These are phyloP conservation scores for Musa itinerans DNA, from an alignment of 176 grass and related monocot species.

Conservation along the genomic window DNA sequence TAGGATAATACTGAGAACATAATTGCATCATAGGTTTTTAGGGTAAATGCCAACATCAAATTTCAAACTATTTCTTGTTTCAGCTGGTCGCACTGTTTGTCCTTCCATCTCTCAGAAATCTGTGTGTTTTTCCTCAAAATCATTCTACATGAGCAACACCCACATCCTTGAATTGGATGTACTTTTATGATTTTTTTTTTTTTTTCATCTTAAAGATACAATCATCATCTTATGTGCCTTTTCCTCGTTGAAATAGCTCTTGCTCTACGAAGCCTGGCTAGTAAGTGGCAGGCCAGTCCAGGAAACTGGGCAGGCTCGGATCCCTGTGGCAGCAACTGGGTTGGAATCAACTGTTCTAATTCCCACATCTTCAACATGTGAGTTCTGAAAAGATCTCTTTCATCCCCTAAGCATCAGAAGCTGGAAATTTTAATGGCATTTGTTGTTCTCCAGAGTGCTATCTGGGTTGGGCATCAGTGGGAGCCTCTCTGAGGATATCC, in stretches of 20 bases:
- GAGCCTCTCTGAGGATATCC: conserved; percentile 8
- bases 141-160: no score
- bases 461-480: background rate
- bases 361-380: background rate
- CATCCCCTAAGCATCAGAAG: background rate
- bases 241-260: background rate
- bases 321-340: conserved; percentile 10
- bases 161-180: no score
- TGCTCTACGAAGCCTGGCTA: background rate
- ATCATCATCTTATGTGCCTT: no score
- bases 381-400: background rate
- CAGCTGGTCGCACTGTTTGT: no score
- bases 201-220: no score
- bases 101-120: no score
- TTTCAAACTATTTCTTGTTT: no score
- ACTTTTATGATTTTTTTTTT: no score
- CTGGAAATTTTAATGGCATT: background rate
- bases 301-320: conserved; percentile 4
- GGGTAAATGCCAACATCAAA: no score
- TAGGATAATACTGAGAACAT: no score
- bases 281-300: background rate
- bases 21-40: no score
- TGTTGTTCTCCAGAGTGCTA: conserved; percentile 1
- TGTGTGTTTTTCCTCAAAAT: no score
- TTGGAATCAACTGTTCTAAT: conserved; percentile 2